Percentiles rank a stretch among this genome's conserved stretches.
These are phyloP conservation scores for Fibroporia radiculosa DNA, from an alignment of 768 basidiomycete genomes.

Conservation along the genomic window DNA sequence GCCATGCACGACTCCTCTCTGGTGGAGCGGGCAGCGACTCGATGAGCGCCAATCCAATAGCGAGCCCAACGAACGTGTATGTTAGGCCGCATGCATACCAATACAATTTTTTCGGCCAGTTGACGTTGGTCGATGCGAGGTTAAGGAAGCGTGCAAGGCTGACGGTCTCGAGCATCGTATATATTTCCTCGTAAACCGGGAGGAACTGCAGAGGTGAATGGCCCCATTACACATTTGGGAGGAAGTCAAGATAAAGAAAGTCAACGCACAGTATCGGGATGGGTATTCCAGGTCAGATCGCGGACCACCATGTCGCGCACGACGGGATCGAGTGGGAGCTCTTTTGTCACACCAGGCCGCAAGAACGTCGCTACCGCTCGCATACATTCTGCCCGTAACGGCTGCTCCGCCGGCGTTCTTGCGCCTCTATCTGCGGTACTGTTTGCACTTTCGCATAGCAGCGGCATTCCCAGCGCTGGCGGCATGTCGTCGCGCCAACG, in stretches of 20 bases:
- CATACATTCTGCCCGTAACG: slow-evolving; percentile 20
- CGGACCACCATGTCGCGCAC: slow-evolving; percentile 24
- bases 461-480: not conserved
- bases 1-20: slow-evolving; percentile 20
- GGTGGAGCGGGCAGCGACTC: not conserved
- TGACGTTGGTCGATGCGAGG: slow-evolving; percentile 26
- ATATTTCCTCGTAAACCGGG: slow-evolving; percentile 27
- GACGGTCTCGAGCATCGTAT: slow-evolving; percentile 22
- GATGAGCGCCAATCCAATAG: slow-evolving; percentile 16
- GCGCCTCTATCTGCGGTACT: not conserved
- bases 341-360: slow-evolving; percentile 12
- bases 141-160: slow-evolving; percentile 28
- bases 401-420: slow-evolving; percentile 4
- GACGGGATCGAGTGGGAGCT: slow-evolving; percentile 16
- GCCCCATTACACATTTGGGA: not conserved
- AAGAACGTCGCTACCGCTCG: slow-evolving; percentile 20
- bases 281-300: slow-evolving; percentile 23
- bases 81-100: slow-evolving; percentile 25
- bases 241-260: not conserved
- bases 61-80: slow-evolving; percentile 20
- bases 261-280: slow-evolving; percentile 29
- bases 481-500: not conserved
- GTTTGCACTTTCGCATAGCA: not conserved
- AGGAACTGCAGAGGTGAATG: slow-evolving; percentile 26
- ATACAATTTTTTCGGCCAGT: slow-evolving; percentile 28